Evolutionary conservation across 306 rosid genomes (phyloP).

Genomic region (Sindora glabra): DNA sequence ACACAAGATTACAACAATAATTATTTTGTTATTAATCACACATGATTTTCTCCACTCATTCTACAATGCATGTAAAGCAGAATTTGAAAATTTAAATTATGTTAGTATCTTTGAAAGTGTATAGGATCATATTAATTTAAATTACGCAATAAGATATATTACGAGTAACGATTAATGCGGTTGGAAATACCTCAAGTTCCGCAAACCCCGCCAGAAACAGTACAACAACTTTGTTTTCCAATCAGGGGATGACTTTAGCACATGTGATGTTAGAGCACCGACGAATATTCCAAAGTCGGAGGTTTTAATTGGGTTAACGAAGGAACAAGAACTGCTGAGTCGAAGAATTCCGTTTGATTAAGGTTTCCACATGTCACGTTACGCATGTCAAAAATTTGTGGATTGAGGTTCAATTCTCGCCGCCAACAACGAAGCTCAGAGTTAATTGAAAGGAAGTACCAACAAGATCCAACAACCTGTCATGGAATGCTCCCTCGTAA

Average conservation of each 20-base stretch:
- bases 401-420: neutral
- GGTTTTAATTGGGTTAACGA: neutral
- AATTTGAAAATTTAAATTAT: too few species aligned
- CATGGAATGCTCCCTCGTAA: too few species aligned
- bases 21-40: too few species aligned
- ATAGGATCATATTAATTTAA: too few species aligned
- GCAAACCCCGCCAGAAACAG: slow-evolving; percentile 60
- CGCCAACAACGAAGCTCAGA: slow-evolving; percentile 31
- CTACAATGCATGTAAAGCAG: too few species aligned
- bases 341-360: fast-evolving
- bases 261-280: too few species aligned
- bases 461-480: slow-evolving; percentile 45
- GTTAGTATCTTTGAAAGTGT: too few species aligned
- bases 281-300: slow-evolving; percentile 42
- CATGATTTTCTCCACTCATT: too few species aligned
- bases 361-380: neutral
- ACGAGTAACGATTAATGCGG: too few species aligned
- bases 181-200: slow-evolving; percentile 47
- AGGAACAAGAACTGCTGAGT: slow-evolving; percentile 10
- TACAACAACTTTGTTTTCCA: slow-evolving; percentile 28
- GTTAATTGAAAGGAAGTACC: slow-evolving; percentile 42
- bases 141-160: too few species aligned
- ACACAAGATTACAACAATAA: too few species aligned
- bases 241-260: neutral
- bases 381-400: fast-evolving